phyloP scores from a whole-genome alignment of 2,329 filamentous ascomycete species.

The Pestalotiopsis sp. region DNA sequence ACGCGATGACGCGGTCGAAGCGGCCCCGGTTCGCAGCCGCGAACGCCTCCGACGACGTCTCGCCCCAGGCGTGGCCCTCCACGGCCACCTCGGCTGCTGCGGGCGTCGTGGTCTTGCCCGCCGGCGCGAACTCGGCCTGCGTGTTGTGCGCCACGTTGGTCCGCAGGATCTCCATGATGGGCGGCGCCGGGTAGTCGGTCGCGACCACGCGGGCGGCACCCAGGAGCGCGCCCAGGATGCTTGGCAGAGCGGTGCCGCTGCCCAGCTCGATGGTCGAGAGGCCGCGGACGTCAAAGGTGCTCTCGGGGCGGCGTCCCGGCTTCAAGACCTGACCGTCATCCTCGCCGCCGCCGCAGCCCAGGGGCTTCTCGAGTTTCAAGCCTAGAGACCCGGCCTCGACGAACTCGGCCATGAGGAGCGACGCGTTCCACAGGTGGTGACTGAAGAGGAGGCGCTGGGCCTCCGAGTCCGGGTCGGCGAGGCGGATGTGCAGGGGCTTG shows the following conservation, averaged over 20 bases:
- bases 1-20: constrained; percentile 68
- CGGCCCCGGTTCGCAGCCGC: constrained; percentile 30
- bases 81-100: constrained; percentile 41
- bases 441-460: constrained; percentile 65
- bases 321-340: background rate
- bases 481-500: constrained; percentile 44
- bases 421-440: constrained; percentile 76
- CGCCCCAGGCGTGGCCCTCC: constrained; percentile 69
- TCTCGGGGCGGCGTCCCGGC: background rate
- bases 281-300: constrained; percentile 50
- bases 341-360: background rate
- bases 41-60: constrained; percentile 39
- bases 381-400: constrained; percentile 52
- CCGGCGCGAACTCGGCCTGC: constrained; percentile 34
- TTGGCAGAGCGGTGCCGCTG: constrained; percentile 63
- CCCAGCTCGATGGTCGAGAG: constrained; percentile 66
- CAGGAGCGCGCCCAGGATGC: constrained; percentile 50
- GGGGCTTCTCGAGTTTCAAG: background rate
- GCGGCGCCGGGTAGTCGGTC: constrained; percentile 69
- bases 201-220: constrained; percentile 57
- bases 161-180: constrained; percentile 61
- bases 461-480: constrained; percentile 53
- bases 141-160: constrained; percentile 61
- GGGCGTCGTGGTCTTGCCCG: constrained; percentile 16
- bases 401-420: constrained; percentile 57